A percentile compares a stretch with the other conserved stretches of the same genome.
phyloP scores from a whole-genome alignment of 2,329 filamentous ascomycete species.

The Fusarium aywerte region DNA sequence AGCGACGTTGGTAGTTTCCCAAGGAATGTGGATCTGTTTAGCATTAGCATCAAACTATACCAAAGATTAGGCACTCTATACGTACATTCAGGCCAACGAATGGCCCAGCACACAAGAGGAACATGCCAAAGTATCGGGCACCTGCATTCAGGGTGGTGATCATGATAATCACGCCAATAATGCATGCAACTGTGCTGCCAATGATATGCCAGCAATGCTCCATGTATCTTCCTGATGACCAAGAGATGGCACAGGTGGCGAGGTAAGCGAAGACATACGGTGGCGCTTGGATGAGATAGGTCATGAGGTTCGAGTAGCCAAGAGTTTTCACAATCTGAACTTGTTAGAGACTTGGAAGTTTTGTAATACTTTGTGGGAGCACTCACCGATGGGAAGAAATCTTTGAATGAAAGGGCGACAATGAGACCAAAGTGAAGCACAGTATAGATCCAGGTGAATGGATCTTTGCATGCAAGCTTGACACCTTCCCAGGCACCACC shows the following conservation, averaged over 20 bases:
- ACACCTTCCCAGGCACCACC: slow-evolving; percentile 4
- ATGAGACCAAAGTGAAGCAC: slow-evolving; percentile 4
- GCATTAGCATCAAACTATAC: background rate
- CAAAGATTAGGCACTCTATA: fast-evolving
- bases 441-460: background rate
- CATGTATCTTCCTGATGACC: background rate
- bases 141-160: background rate
- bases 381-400: slow-evolving; percentile 2
- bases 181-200: background rate
- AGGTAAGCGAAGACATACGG: background rate
- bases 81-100: background rate
- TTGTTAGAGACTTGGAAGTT: background rate
- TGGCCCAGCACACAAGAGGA: background rate
- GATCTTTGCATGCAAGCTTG: slow-evolving; percentile 1
- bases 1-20: background rate
- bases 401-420: background rate
- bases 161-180: background rate
- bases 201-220: slow-evolving; percentile 1
- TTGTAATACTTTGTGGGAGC: background rate
- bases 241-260: background rate
- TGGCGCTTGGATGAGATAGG: background rate
- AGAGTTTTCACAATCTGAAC: background rate
- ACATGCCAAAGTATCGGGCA: slow-evolving; percentile 2
- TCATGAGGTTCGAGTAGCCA: background rate
- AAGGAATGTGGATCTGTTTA: background rate